phyloP scores from a whole-genome alignment of 768 basidiomycete species.

The Pisolithus tinctorius region DNA sequence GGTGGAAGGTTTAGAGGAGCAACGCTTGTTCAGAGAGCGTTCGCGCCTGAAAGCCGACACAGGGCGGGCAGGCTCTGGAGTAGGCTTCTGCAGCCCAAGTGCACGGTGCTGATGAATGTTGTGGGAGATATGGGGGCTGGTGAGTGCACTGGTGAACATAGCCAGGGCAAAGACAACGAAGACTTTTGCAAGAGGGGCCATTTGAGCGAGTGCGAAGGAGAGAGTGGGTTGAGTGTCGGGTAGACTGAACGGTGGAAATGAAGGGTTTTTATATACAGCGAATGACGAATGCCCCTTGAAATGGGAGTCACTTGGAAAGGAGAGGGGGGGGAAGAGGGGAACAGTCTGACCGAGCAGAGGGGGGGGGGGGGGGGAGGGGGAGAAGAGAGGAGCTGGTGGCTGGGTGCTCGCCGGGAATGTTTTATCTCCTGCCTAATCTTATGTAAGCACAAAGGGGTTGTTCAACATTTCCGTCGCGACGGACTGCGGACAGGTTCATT shows the following conservation, averaged over 20 bases:
- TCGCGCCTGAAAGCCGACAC: constrained; percentile 7
- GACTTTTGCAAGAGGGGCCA: constrained; percentile 34
- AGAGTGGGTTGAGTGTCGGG: constrained; percentile 11
- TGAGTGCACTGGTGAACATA: constrained; percentile 30
- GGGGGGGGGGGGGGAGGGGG: neutral
- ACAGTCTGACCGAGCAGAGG: neutral
- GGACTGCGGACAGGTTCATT: neutral
- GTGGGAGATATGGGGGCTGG: constrained; percentile 33
- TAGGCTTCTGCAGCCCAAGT: neutral
- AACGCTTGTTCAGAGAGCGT: constrained; percentile 26
- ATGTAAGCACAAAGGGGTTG: neutral
- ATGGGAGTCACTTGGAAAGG: neutral
- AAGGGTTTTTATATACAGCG: neutral
- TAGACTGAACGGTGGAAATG: constrained; percentile 5
- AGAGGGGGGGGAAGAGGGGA: neutral
- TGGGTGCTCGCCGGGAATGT: neutral
- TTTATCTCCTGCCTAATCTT: neutral
- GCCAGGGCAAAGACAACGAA: constrained; percentile 38
- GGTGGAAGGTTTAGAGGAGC: constrained; percentile 6
- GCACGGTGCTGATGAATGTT: constrained; percentile 17
- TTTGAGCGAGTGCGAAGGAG: constrained; percentile 4
- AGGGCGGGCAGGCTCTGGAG: neutral
- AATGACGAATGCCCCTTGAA: neutral
- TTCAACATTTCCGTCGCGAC: neutral
- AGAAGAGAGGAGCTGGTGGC: neutral